Evolutionary conservation across 257 asterid genomes (phyloP).

Genomic region (Solanum lignicaule): DNA sequence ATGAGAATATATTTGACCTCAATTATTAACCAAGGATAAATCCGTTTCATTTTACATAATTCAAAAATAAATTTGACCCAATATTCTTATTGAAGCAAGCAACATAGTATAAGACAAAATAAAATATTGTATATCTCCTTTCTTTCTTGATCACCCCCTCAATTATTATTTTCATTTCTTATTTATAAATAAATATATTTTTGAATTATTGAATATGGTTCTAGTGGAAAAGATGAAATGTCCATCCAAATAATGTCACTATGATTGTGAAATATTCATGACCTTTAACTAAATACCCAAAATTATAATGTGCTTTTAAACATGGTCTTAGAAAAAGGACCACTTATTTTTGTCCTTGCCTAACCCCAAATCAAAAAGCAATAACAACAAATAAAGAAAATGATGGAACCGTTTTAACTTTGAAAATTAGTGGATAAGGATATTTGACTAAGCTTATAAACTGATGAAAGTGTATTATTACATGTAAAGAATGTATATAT

Average conservation of each 20-base stretch:
- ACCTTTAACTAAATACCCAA: slow-evolving; percentile 17
- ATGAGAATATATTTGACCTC: not conserved
- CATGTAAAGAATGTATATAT: too few relatives aligned
- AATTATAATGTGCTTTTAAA: slow-evolving; percentile 7
- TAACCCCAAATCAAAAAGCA: slow-evolving; percentile 9
- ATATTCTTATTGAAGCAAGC: slow-evolving; percentile 19
- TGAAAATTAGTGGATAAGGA: not conserved
- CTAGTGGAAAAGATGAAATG: slow-evolving; percentile 29
- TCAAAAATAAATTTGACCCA: not conserved
- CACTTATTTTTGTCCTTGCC: slow-evolving; percentile 17
- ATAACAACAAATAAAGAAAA: not conserved
- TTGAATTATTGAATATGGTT: not conserved
- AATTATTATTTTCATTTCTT: not conserved
- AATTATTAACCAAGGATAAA: not conserved
- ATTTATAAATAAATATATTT: not conserved
- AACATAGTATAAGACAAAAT: slow-evolving; percentile 44
- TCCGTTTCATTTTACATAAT: not conserved
- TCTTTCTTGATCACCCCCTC: not conserved
- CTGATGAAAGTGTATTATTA: not conserved
- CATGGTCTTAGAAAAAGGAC: slow-evolving; percentile 11
- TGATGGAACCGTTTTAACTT: not conserved
- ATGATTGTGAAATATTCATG: slow-evolving; percentile 51
- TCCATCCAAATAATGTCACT: slow-evolving; percentile 47
- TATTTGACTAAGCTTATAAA: not conserved
- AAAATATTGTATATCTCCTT: slow-evolving; percentile 18